These are phyloP conservation scores for Aplosporella prunicola DNA, from an alignment of 2,329 filamentous ascomycete genomes.

Conservation along the genomic window DNA sequence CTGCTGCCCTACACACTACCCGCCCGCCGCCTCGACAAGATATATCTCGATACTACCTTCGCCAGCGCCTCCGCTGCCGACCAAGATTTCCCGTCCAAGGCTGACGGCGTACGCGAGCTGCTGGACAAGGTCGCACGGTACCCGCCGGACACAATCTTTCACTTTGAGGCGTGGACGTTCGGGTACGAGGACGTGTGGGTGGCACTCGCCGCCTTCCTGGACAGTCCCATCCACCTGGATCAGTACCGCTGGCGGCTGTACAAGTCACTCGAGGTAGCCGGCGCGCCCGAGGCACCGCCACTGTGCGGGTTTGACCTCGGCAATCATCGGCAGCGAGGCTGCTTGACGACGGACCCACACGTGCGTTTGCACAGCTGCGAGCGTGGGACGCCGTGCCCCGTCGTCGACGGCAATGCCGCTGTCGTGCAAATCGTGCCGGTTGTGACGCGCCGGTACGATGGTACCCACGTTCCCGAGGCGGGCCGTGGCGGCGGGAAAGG, in stretches of 20 bases:
- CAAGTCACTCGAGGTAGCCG: constrained; percentile 40
- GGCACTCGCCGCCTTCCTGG: constrained; percentile 61
- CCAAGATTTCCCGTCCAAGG: constrained; percentile 52
- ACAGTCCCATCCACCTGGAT: constrained; percentile 70
- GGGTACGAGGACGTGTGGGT: constrained; percentile 91
- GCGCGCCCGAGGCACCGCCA: constrained; percentile 50
- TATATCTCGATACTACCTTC: constrained; percentile 88
- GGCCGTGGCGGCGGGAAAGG: constrained; percentile 72
- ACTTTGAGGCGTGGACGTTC: constrained; percentile 84
- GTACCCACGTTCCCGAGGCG: constrained; percentile 58
- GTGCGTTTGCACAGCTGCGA: constrained; percentile 81
- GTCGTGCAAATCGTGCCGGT: constrained; percentile 73
- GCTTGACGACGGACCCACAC: constrained; percentile 54
- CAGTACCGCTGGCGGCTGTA: constrained; percentile 71
- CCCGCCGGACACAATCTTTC: constrained; percentile 66
- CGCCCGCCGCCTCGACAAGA: constrained; percentile 52
- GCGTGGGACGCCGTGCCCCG: constrained; percentile 53
- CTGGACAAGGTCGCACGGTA: constrained; percentile 59
- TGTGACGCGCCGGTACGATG: constrained; percentile 52
- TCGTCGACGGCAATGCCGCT: constrained; percentile 36
- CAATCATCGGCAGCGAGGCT: constrained; percentile 60
- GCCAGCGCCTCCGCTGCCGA: constrained; percentile 42
- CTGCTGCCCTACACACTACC: constrained; percentile 60
- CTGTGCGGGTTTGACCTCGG: constrained; percentile 67
- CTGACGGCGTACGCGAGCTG: constrained; percentile 66